Evolutionary conservation across 441 rosid genomes (phyloP).

Genomic region (Adansonia grandidieri): DNA sequence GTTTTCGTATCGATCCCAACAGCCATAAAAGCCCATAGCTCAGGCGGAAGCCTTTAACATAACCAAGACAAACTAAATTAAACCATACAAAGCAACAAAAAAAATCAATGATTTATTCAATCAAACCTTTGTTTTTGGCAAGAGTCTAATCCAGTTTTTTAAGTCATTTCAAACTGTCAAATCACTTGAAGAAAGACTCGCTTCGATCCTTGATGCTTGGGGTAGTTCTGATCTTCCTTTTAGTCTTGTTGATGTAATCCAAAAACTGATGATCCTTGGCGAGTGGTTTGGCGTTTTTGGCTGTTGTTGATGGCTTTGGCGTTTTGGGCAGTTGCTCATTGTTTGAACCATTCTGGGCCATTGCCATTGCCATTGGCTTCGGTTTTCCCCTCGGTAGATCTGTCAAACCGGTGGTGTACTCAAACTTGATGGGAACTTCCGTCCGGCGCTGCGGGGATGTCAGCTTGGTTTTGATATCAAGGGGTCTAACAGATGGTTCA

Average conservation of each 20-base stretch:
- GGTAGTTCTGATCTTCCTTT: slow-evolving; percentile 47
- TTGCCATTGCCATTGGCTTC: not conserved
- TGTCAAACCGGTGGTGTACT: not conserved
- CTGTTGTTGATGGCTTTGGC: not conserved
- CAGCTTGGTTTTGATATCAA: not conserved
- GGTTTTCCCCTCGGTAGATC: not conserved
- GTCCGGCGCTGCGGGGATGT: not conserved
- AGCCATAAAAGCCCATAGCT: no score
- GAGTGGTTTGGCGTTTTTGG: no score
- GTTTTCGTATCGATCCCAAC: no score
- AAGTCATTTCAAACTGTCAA: not conserved
- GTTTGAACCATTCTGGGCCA: not conserved
- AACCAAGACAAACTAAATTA: no score
- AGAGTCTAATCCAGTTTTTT: no score
- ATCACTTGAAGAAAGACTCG: slow-evolving; percentile 20
- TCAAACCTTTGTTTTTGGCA: no score
- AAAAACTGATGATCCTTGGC: slow-evolving; percentile 38
- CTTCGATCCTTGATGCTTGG: slow-evolving; percentile 34
- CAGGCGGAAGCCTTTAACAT: no score
- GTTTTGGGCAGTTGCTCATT: not conserved
- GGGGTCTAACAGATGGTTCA: no score
- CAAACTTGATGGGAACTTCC: slow-evolving; percentile 24
- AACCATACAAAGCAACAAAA: no score
- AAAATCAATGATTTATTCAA: no score
- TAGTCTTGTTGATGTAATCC: slow-evolving; percentile 54